phyloP scores from a whole-genome alignment of 2,329 filamentous ascomycete species.

The Hypoxylon sp. region DNA sequence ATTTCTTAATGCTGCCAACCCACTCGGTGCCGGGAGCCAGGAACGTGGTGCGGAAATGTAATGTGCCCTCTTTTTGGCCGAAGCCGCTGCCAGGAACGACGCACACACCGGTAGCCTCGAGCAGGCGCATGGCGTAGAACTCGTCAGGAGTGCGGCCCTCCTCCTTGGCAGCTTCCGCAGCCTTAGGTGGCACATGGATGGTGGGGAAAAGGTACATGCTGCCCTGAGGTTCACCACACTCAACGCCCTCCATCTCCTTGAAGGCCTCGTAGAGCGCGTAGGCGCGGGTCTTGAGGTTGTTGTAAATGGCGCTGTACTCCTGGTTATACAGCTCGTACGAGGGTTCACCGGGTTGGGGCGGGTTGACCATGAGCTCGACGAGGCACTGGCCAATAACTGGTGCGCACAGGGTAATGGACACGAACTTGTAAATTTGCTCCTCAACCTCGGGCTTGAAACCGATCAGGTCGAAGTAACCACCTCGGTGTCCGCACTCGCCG shows the following conservation, averaged over 20 bases:
- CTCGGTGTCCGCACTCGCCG: constrained; percentile 97
- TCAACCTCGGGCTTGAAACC: constrained; percentile 89
- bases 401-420: constrained; percentile 96
- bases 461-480: constrained; percentile 96
- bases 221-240: constrained; percentile 90
- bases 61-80: constrained; percentile 89
- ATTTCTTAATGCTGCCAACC: constrained; percentile 88
- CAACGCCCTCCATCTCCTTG: constrained; percentile 93
- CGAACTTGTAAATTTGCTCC: constrained; percentile 98
- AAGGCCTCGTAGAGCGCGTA: constrained; percentile 91
- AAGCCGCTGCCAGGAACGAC: constrained; percentile 94
- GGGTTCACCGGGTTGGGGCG: constrained; percentile 84
- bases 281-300: constrained; percentile 83
- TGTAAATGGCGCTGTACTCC: constrained; percentile 88
- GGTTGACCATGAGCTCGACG: constrained; percentile 98
- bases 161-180: constrained; percentile 79
- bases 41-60: constrained; percentile 98
- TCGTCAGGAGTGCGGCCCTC: constrained; percentile 86
- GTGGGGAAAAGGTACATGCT: constrained; percentile 99
- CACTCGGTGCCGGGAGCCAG: constrained; percentile 96
- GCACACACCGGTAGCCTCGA: constrained; percentile 95
- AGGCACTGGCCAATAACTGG: constrained; percentile 97
- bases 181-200: constrained; percentile 83
- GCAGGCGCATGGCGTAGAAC: constrained; percentile 91
- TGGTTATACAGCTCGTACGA: constrained; percentile 86